These are phyloP conservation scores for Lentinula novae-zelandiae DNA, from an alignment of 1,284 basidiomycete species.

Conservation along the genomic window DNA sequence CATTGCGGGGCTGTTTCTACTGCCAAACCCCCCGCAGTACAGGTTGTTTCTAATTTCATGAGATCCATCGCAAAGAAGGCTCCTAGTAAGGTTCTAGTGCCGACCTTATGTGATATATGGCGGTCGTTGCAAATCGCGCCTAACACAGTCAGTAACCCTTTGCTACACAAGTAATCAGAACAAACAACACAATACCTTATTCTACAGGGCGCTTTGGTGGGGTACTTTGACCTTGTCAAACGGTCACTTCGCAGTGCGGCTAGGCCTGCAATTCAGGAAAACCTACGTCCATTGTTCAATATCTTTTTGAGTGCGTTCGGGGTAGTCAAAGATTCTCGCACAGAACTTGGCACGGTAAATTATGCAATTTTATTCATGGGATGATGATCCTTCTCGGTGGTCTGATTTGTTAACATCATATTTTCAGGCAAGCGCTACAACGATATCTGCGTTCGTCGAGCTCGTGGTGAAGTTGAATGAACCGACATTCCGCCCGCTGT, in stretches of 20 bases:
- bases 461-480: conserved; percentile 94
- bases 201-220: conserved; percentile 33
- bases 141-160: conserved; percentile 29
- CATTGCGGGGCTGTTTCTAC: conserved; percentile 24
- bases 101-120: conserved; percentile 62
- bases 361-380: background rate
- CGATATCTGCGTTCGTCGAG: conserved; percentile 81
- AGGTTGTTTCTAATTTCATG: conserved; percentile 32
- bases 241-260: conserved; percentile 63
- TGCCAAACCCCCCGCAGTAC: conserved; percentile 16
- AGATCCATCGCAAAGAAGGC: conserved; percentile 67
- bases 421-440: conserved; percentile 45
- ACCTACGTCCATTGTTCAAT: conserved; percentile 75
- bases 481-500: conserved; percentile 87
- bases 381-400: too few relatives aligned
- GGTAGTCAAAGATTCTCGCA: conserved; percentile 23
- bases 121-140: conserved; percentile 27
- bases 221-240: conserved; percentile 69
- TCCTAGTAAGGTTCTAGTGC: conserved; percentile 64
- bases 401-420: background rate
- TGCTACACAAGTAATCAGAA: too few relatives aligned
- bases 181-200: background rate
- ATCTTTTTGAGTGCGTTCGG: conserved; percentile 84
- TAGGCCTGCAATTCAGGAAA: conserved; percentile 61
- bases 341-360: background rate